A percentile compares a stretch with the other conserved stretches of the same genome.
Conservation (phyloP, 2,329 filamentous ascomycete species). For the Colletotrichum cereale region DNA sequence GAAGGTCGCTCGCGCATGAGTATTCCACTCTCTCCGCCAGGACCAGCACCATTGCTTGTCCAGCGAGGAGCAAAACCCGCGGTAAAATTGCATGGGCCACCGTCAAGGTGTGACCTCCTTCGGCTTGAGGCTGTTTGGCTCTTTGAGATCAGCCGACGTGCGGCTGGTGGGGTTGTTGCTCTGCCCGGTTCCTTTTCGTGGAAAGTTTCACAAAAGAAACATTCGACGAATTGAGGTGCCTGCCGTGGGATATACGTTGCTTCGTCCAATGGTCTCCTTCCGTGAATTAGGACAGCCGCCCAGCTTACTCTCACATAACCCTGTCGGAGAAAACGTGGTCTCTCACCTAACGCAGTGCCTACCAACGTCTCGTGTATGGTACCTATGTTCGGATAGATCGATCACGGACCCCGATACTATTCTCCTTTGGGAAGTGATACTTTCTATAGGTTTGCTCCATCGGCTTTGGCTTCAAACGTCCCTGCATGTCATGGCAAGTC, state of each 20-base stretch:
- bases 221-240: not conserved
- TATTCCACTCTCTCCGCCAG: not conserved
- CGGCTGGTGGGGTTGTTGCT: conserved; percentile 1
- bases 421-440: conserved; percentile 19
- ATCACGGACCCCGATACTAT: not conserved
- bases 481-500: conserved; percentile 20
- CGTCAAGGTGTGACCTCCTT: conserved; percentile 18
- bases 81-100: not conserved
- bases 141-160: not conserved
- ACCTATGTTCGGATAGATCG: too few species aligned
- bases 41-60: not conserved
- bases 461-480: conserved; percentile 15
- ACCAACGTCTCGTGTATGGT: not conserved
- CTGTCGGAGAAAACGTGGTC: not conserved
- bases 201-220: not conserved
- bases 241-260: conserved; percentile 1
- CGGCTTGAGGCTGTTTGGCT: conserved; percentile 12
- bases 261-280: conserved; percentile 16
- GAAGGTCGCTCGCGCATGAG: conserved; percentile 10
- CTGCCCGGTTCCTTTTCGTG: not conserved
- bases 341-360: conserved; percentile 2
- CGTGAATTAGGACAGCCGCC: conserved; percentile 13
- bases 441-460: conserved; percentile 13
- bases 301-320: not conserved
- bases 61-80: not conserved